A percentile compares a stretch with the other conserved stretches of the same genome.
These are phyloP conservation scores for Agrocybe praecox DNA, from an alignment of 768 basidiomycete genomes.

Conservation along the genomic window DNA sequence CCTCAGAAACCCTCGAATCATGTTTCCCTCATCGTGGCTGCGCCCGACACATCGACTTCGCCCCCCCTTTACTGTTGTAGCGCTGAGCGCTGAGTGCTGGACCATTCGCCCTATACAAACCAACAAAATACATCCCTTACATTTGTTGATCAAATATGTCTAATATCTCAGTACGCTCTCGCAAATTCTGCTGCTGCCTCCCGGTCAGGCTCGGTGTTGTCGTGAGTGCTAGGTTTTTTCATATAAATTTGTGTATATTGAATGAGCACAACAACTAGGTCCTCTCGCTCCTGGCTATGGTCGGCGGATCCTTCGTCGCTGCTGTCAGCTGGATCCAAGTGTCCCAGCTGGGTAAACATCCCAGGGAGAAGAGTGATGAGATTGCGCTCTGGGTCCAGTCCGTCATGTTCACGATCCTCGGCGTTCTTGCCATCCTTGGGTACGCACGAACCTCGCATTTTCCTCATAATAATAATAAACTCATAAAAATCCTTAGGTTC, in stretches of 20 bases:
- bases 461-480: too few relatives aligned
- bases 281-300: slow-evolving; percentile 42
- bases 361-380: slow-evolving; percentile 36
- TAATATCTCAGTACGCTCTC: slow-evolving; percentile 50
- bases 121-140: slow-evolving; percentile 13
- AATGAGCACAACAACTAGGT: slow-evolving; percentile 13
- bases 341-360: slow-evolving; percentile 41
- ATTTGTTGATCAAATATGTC: slow-evolving; percentile 42
- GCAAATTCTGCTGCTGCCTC: slow-evolving; percentile 66
- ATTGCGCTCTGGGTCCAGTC: slow-evolving; percentile 50
- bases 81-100: slow-evolving; percentile 22
- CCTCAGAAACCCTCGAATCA: neutral
- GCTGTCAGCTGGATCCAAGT: slow-evolving; percentile 51
- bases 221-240: slow-evolving; percentile 32
- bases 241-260: neutral
- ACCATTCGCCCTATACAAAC: slow-evolving; percentile 19
- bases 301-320: slow-evolving; percentile 45
- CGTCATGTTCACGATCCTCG: slow-evolving; percentile 48
- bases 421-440: slow-evolving; percentile 52
- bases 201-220: slow-evolving; percentile 68
- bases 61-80: too few relatives aligned
- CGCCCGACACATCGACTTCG: slow-evolving; percentile 28
- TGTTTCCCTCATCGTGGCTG: slow-evolving; percentile 35
- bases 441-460: too few relatives aligned
- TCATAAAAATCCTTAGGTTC: too few relatives aligned